Evolutionary conservation across 257 asterid species (phyloP), one percentile per base, ranked within the genome.

Genomic region (Capsicum pubescens): DNA sequence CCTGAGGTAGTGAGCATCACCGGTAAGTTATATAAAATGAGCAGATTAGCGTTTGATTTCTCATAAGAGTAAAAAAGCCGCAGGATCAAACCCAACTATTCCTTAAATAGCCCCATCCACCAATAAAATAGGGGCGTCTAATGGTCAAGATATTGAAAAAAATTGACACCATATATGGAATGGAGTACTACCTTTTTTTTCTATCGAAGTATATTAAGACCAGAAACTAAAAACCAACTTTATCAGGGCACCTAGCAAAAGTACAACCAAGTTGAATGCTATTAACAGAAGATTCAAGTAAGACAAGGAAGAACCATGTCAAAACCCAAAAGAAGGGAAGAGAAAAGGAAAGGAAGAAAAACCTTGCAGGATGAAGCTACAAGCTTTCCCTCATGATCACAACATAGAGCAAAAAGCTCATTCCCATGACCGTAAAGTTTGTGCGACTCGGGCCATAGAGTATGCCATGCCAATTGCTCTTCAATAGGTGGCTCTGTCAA

Each of bases 291-390:
- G 15, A 15, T 7, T 77, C 64, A 1, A 77, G 0, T 17, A 54
- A 2, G 82, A 14, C 32, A 14, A 15, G 82, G 46, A 74, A 74
- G 15, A 54, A 4, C 32, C 26, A 26, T 8, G 35, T 15, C 55
- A 0, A 42, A 15, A 0, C 63, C 64, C 3, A 26, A 79, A 67
- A 59, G 59, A 19, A 32, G 36, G 50, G 21, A 68, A 21, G 36
- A 13, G 61, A 59, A 7, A 32, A n/a, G 17, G 82, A 72, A 42
- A 69, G 59, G 54, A 35, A 2, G 7, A 15, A 21, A 76, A 86
- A 93, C 98, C 99, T 96, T 96, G 94, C 99, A 96, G 79, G 98
- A 92, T 55, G 99, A 93, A 85, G 99, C 98, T 55, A 96, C 92
- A 80, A 96, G 90, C 86, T 91, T 92, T 78, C 99, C 99, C 36